Conservation (phyloP, 164 flowering plant genomes). For the Magnolia officinalis region DNA sequence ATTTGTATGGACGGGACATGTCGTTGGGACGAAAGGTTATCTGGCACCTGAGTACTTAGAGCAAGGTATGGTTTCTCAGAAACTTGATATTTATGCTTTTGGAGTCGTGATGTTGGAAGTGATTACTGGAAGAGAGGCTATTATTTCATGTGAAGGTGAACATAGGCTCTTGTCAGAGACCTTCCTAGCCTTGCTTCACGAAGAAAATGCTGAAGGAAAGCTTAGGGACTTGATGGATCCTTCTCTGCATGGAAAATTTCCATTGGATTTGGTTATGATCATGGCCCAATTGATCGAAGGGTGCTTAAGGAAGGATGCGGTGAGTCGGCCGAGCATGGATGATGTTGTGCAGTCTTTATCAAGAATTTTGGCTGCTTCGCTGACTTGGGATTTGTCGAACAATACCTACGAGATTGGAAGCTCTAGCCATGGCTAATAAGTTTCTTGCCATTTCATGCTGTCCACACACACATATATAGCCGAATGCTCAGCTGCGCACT, state of each 20-base stretch:
- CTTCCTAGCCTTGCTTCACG: background rate
- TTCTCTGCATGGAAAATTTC: slow-evolving; percentile 8
- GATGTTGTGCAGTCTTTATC: slow-evolving; percentile 6
- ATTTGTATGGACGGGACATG: background rate
- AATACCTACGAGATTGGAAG: background rate
- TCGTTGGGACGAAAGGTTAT: slow-evolving; percentile 10
- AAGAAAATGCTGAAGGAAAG: background rate
- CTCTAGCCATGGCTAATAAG: background rate
- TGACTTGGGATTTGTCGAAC: background rate
- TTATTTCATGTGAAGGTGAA: slow-evolving; percentile 28
- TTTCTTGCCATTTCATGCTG: background rate
- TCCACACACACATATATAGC: no score
- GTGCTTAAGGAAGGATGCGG: slow-evolving; percentile 6
- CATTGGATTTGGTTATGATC: background rate
- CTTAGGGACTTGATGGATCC: slow-evolving; percentile 13
- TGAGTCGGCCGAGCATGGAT: slow-evolving; percentile 4
- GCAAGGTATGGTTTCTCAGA: slow-evolving; percentile 10
- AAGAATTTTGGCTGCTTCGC: slow-evolving; percentile 3
- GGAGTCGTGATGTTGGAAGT: slow-evolving; percentile 15
- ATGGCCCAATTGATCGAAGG: slow-evolving; percentile 1
- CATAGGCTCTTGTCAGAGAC: background rate
- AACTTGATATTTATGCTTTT: slow-evolving; percentile 13
- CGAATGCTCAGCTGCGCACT: no score
- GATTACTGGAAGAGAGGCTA: slow-evolving; percentile 10
- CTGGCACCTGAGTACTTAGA: slow-evolving; percentile 20